phyloP scores from a whole-genome alignment of 148 eudicot species.

The Bassia scoparia region DNA sequence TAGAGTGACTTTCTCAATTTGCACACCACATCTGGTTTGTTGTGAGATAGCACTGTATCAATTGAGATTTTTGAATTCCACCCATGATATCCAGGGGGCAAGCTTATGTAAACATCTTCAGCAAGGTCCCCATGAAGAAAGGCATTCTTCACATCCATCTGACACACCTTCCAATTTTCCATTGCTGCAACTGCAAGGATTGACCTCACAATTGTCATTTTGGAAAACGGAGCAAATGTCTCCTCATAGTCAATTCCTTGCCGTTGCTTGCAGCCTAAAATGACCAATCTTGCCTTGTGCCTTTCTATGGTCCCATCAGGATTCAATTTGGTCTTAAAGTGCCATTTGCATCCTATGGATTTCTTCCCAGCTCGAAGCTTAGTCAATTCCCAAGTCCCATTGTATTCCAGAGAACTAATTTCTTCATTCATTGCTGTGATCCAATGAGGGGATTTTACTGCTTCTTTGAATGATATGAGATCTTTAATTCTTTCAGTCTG shows the following conservation, averaged over 20 bases:
- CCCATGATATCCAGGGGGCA: neutral
- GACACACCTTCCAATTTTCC: neutral
- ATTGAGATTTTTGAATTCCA: no score
- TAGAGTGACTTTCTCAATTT: neutral
- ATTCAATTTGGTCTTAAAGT: neutral
- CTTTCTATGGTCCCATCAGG: conserved; percentile 1
- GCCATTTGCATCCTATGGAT: neutral
- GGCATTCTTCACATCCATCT: neutral
- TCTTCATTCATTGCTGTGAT: neutral
- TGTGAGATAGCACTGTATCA: neutral
- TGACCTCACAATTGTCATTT: neutral
- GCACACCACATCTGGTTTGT: no score
- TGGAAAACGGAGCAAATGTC: neutral
- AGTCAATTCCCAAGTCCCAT: neutral
- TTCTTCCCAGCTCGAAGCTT: neutral
- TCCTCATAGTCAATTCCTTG: neutral
- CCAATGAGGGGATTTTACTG: neutral
- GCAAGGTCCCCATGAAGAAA: neutral
- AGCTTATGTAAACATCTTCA: neutral
- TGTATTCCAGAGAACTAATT: neutral
- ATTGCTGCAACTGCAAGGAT: neutral
- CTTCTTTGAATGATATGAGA: neutral
- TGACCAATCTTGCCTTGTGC: neutral
- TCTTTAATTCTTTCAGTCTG: neutral
- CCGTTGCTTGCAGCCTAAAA: neutral